Evolutionary conservation across 73 alveolate genomes (phyloP).

Genomic region (Paramecium sexaurelia): DNA sequence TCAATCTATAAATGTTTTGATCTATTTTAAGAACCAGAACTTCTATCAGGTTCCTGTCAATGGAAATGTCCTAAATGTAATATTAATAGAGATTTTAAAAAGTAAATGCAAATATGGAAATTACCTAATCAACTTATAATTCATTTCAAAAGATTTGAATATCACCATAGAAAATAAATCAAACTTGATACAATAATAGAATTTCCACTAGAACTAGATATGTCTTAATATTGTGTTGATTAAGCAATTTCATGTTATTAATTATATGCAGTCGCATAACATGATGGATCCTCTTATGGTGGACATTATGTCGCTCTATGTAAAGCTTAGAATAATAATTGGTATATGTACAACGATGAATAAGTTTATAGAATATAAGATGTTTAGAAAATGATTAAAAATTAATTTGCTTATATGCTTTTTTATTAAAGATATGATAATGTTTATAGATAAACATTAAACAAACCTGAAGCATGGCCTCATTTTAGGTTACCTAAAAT

Average conservation of each 20-base stretch:
- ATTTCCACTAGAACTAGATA: slow-evolving; percentile 81
- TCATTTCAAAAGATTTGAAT: slow-evolving; percentile 88
- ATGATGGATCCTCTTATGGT: slow-evolving; percentile 80
- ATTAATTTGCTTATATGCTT: slow-evolving; percentile 73
- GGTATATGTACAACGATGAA: slow-evolving; percentile 77
- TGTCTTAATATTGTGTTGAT: slow-evolving; percentile 52
- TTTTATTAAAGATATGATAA: slow-evolving; percentile 65
- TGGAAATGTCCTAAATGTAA: slow-evolving; percentile 92
- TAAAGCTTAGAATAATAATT: slow-evolving; percentile 65
- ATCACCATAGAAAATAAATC: slow-evolving; percentile 63
- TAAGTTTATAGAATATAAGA: slow-evolving; percentile 54
- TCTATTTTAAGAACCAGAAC: slow-evolving; percentile 68
- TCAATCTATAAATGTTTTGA: slow-evolving; percentile 71
- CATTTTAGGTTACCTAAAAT: background rate
- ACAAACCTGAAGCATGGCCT: background rate
- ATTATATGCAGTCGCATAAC: slow-evolving; percentile 89
- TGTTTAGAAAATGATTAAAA: slow-evolving; percentile 41
- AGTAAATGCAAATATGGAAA: slow-evolving; percentile 89
- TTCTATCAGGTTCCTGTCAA: slow-evolving; percentile 78
- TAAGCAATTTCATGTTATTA: slow-evolving; percentile 81
- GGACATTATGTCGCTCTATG: slow-evolving; percentile 95
- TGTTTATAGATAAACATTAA: slow-evolving; percentile 12
- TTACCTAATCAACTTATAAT: slow-evolving; percentile 88
- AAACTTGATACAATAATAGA: slow-evolving; percentile 76
- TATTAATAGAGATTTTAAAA: slow-evolving; percentile 73